Evolutionary conservation across 2,329 filamentous ascomycete genomes (phyloP), one percentile per base, ranked within the genome.

Genomic region (Ilyonectria sp.): DNA sequence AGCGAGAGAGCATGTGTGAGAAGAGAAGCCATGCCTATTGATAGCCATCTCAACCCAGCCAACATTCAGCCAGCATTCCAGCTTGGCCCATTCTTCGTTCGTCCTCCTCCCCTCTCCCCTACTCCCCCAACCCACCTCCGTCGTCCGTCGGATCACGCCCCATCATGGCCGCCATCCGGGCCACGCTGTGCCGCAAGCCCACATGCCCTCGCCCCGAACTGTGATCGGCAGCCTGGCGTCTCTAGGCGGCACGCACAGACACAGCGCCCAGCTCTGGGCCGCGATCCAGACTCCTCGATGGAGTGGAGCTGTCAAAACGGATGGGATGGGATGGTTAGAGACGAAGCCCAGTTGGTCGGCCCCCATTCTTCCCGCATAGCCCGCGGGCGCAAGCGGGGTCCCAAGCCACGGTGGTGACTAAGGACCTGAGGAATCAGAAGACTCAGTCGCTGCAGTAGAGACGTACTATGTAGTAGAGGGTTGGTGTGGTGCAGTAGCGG

Each of bases 91-190:
- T 8, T 17, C 4, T 29, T 4, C 6, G 13, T 11, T 4, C 2
- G 23, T 11, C 35, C 3, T 58, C 7, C 13, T 49, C 11, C n/a
- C 5, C 49, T 67, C 13, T 49, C 11, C n/a, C 5, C 49, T 67
- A 71, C 71, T 75, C 71, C 68, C 73, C 73, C 70, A 75, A 75
- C 73, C 71, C 73, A 75, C 67, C 58, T 44, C 63, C 52, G 37
- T 46, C 37, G 23, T 60, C 60, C 65, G 57, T 69, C 59, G 23
- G 55, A 65, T 60, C 64, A 63, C 58, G 60, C 31, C 37, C 57
- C 19, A 47, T 68, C 37, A 17, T 46, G 49, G 26, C 44, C 26
- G 31, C 23, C 7, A 23, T 17, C 23, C 56, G 40, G 29, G 23
- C 37, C 26, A 52, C 60, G 65, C 63, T 66, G 35, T 53, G 68